These are phyloP conservation scores for Agrostemma githago DNA, from an alignment of 148 eudicot genomes.

Conservation along the genomic window DNA sequence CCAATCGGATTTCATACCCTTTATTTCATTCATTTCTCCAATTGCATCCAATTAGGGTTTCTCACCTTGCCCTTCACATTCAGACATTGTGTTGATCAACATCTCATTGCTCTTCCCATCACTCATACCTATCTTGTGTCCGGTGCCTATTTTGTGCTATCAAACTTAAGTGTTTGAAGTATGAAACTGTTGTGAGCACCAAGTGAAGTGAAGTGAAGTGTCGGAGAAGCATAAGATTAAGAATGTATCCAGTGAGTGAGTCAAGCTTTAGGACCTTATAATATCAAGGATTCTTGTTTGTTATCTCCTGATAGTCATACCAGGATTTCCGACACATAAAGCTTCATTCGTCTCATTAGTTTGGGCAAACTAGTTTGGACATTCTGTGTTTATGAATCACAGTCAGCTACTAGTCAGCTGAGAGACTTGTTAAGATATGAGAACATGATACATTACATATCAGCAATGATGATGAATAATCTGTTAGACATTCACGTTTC, in stretches of 20 bases:
- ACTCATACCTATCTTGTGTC: no score
- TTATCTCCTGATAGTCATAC: background rate
- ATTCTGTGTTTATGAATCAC: background rate
- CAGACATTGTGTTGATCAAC: background rate
- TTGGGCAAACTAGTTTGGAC: background rate
- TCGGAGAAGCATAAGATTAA: no score
- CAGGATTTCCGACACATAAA: background rate
- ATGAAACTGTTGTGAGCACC: no score
- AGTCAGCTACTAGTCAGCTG: background rate
- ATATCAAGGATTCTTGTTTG: background rate
- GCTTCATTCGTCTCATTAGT: no score
- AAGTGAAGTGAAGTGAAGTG: no score
- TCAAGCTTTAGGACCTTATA: background rate
- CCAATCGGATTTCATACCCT: background rate
- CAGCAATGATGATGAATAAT: background rate
- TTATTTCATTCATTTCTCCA: no score
- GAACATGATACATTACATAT: background rate
- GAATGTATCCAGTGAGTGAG: no score
- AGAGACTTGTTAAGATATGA: background rate
- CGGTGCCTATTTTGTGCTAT: no score
- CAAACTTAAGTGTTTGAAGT: no score
- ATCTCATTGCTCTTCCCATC: background rate
- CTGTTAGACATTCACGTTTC: background rate
- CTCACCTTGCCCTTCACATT: background rate
- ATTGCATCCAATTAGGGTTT: background rate